These are phyloP conservation scores for Acarospora socialis DNA, from an alignment of 2,329 filamentous ascomycete genomes.

Conservation along the genomic window DNA sequence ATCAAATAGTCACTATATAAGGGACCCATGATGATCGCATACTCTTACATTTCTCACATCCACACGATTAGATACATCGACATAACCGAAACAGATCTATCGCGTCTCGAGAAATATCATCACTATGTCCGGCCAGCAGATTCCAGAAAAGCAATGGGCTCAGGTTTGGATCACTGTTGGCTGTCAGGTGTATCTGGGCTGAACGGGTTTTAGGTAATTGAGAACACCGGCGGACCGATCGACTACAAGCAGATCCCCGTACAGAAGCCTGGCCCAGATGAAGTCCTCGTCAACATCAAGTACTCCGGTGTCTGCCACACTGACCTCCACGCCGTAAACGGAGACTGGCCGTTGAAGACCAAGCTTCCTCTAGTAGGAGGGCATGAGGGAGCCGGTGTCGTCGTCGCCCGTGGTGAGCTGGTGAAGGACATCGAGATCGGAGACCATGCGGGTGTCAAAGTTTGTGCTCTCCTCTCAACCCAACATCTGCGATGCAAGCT, in stretches of 20 bases:
- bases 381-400: conserved; percentile 62
- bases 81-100: too few relatives aligned
- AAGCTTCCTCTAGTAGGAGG: conserved; percentile 72
- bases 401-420: conserved; percentile 65
- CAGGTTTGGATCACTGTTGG: too few relatives aligned
- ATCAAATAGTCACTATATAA: too few relatives aligned
- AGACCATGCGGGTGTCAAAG: conserved; percentile 71
- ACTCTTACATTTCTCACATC: too few relatives aligned
- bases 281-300: conserved; percentile 84
- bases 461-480: conserved; percentile 1
- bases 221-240: conserved; percentile 61
- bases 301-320: conserved; percentile 87
- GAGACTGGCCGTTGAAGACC: conserved; percentile 74
- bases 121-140: too few relatives aligned
- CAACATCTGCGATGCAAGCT: background rate
- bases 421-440: conserved; percentile 68
- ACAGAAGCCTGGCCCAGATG: conserved; percentile 65
- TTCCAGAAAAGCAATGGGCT: conserved; percentile 81
- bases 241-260: conserved; percentile 53
- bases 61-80: too few relatives aligned
- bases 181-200: too few relatives aligned
- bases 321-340: conserved; percentile 66
- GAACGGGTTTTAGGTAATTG: too few relatives aligned
- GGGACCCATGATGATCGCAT: too few relatives aligned
- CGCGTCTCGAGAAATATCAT: too few relatives aligned